Evolutionary conservation across 768 basidiomycete species (phyloP), one percentile per base, ranked within the genome.

Genomic region (Amylocystis lapponica): DNA sequence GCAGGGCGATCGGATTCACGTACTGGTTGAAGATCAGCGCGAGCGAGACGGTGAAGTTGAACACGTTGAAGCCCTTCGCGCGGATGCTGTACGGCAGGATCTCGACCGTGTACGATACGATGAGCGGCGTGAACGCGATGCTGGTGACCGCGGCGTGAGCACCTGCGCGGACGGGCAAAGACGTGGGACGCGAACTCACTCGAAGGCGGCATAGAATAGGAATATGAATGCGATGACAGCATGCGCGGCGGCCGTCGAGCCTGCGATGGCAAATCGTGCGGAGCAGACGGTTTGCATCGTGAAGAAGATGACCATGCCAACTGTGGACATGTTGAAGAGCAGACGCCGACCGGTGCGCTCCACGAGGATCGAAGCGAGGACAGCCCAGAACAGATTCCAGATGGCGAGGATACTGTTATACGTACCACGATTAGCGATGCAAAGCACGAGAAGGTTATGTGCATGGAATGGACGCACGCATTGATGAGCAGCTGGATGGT

Each of bases 151-250:
- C 36, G 14, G 33, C 39, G 25, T 53, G 35, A 33, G 12, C n/a
- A 4, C 17, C 3, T 27, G 14, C 27, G 1, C 31, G 27, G 17
- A 27, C 1, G n/a, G 16, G 25, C 6, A 36, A 2, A n/a, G 13
- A 30, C 32, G 27, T 10, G 17, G 9, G 21, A 43, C 4, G n/a
- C n/a, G n/a, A n/a, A 41, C 54, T 53, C 45, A 79, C 75, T 90
- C 86, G 58, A 89, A 91, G 37, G 76, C 68, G 9, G 79, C 79
- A 58, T 86, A 87, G 69, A 78, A 90, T 45, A 90, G 61, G 76
- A 89, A 90, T 64, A 90, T 86, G 69, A 88, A 84, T 3, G 77
- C 86, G 47, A 92, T 83, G 63, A 88, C 78, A 16, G 83, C 74
- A 53, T 87, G 78, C 7, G 76, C 81, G 7, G 83, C 78, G 3